phyloP scores from a whole-genome alignment of 2,329 filamentous ascomycete genomes.

The Ilyonectria robusta region DNA sequence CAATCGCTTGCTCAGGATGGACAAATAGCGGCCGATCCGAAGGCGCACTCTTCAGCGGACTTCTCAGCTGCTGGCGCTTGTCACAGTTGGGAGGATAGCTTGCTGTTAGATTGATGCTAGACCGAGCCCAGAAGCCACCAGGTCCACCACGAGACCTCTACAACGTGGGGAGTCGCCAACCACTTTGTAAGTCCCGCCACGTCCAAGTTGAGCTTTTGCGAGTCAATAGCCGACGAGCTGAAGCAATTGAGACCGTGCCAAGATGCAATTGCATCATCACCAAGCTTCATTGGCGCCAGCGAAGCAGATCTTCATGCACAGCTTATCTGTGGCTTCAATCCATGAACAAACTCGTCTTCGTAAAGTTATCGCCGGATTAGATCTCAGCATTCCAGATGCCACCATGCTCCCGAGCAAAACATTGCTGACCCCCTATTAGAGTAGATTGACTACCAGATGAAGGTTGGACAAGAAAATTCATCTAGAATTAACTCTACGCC shows the following conservation, averaged over 20 bases:
- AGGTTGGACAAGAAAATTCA: background rate
- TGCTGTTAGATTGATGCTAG: background rate
- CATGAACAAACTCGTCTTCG: background rate
- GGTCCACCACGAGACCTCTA: background rate
- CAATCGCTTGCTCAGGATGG: background rate
- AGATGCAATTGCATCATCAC: conserved; percentile 1
- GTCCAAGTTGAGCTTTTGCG: background rate
- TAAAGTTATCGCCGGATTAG: background rate
- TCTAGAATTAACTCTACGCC: background rate
- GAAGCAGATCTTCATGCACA: background rate
- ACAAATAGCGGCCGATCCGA: background rate
- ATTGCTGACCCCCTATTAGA: background rate
- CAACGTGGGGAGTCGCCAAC: background rate
- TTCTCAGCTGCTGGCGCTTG: background rate
- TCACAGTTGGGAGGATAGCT: background rate
- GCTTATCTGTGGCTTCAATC: background rate
- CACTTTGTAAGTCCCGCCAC: background rate
- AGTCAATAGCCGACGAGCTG: background rate
- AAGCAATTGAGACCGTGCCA: background rate
- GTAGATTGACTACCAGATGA: background rate
- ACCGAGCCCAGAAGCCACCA: background rate
- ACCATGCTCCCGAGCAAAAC: background rate
- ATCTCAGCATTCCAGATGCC: background rate
- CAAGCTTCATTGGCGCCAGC: background rate
- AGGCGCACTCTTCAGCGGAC: background rate